Percentiles rank a stretch among this genome's conserved stretches.
These are phyloP conservation scores for Colletotrichum eremochloae DNA, from an alignment of 2,329 filamentous ascomycete genomes.

Conservation along the genomic window DNA sequence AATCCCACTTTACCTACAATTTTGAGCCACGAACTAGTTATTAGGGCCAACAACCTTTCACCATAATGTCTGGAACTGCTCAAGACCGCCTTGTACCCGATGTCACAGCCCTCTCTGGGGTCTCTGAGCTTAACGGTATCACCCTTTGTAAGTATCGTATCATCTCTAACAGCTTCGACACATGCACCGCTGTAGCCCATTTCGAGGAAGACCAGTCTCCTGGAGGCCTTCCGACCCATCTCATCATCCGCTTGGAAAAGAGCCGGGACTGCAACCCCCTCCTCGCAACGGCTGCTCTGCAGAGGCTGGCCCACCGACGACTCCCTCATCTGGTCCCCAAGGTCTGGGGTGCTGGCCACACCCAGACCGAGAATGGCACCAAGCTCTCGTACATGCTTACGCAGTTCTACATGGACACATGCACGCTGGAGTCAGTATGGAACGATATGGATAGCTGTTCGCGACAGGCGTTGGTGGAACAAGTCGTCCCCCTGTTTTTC, in stretches of 20 bases:
- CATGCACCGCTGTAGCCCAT: conserved; percentile 3
- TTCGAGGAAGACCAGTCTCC: conserved; percentile 20
- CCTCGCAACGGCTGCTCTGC: conserved; percentile 8
- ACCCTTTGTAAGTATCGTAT: not conserved
- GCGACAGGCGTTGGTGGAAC: not conserved
- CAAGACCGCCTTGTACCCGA: not conserved
- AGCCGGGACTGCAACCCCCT: not conserved
- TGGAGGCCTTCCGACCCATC: not conserved
- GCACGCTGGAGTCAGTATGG: conserved; percentile 4
- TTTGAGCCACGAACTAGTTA: no score
- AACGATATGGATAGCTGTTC: not conserved
- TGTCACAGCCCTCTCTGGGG: not conserved
- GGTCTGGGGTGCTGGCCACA: conserved; percentile 23
- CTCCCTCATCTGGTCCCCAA: conserved; percentile 20
- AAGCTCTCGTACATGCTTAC: conserved; percentile 19
- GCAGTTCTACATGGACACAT: conserved; percentile 1
- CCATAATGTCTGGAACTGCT: not conserved
- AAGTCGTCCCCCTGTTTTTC: not conserved
- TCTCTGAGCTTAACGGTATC: not conserved
- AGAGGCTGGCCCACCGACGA: conserved; percentile 14
- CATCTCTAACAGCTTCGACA: not conserved
- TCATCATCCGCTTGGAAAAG: conserved; percentile 19
- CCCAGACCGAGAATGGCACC: not conserved
- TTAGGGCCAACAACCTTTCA: not conserved
- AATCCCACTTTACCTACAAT: not conserved